These are phyloP conservation scores for Plenodomus lindquistii DNA, from an alignment of 2,329 filamentous ascomycete species.

Conservation along the genomic window DNA sequence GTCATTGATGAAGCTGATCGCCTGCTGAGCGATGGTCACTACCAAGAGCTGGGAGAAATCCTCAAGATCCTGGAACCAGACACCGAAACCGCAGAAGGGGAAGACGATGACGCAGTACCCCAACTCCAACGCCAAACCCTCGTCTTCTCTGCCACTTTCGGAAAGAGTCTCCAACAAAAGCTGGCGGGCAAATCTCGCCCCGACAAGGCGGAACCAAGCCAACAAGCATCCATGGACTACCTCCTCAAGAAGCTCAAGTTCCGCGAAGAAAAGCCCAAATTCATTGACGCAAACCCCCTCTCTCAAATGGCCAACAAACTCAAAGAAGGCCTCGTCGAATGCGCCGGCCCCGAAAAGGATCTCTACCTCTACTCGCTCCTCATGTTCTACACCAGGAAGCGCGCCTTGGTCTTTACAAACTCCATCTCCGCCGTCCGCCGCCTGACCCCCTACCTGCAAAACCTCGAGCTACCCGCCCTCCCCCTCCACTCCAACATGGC, in stretches of 20 bases:
- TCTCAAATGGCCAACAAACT: slow-evolving; percentile 86
- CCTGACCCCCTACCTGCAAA: slow-evolving; percentile 80
- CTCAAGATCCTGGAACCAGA: slow-evolving; percentile 75
- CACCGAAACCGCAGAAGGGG: slow-evolving; percentile 54
- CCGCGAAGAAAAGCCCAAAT: slow-evolving; percentile 79
- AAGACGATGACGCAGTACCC: slow-evolving; percentile 8
- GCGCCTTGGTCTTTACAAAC: slow-evolving; percentile 91
- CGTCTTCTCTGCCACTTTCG: slow-evolving; percentile 95
- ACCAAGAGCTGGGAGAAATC: slow-evolving; percentile 91
- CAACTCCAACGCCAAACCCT: slow-evolving; percentile 73
- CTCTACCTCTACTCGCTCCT: slow-evolving; percentile 90
- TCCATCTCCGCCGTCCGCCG: slow-evolving; percentile 91
- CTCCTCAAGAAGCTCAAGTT: slow-evolving; percentile 89
- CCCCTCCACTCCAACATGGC: slow-evolving; percentile 92
- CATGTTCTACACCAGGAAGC: slow-evolving; percentile 76
- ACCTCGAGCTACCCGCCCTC: slow-evolving; percentile 74
- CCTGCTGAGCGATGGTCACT: slow-evolving; percentile 88
- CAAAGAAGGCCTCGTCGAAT: slow-evolving; percentile 90
- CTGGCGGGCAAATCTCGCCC: slow-evolving; percentile 69
- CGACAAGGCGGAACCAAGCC: slow-evolving; percentile 63
- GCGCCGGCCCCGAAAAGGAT: slow-evolving; percentile 93
- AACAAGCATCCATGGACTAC: slow-evolving; percentile 88
- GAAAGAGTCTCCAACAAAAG: slow-evolving; percentile 88
- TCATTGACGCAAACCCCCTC: slow-evolving; percentile 87
- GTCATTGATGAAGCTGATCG: slow-evolving; percentile 95